Evolutionary conservation across 2,329 filamentous ascomycete genomes (phyloP).

Genomic region (Ceratocystis ficicola): DNA sequence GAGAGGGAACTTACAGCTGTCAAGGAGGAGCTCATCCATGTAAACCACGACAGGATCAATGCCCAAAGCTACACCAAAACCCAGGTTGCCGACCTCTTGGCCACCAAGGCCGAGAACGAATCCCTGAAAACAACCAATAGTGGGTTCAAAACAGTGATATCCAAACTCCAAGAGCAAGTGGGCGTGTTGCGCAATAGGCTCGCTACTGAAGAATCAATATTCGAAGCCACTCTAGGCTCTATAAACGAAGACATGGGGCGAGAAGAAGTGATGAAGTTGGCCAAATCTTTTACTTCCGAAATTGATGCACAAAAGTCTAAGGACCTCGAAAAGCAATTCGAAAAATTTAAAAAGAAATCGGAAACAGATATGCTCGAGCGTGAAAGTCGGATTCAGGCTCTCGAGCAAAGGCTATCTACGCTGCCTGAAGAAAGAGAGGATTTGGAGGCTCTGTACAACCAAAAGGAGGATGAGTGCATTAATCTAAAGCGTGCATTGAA

Average conservation of each 20-base stretch:
- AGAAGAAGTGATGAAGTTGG: not conserved
- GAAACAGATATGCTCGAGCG: not conserved
- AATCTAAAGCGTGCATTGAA: not conserved
- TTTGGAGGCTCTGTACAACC: not conserved
- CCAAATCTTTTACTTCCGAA: not conserved
- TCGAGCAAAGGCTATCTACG: not conserved
- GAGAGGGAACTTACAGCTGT: not conserved
- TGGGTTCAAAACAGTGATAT: rapidly evolving
- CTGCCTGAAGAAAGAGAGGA: not conserved
- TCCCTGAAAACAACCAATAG: not conserved
- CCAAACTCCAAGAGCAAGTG: not conserved
- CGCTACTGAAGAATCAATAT: not conserved
- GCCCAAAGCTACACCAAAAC: not conserved
- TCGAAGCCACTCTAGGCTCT: not conserved
- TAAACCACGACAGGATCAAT: not conserved
- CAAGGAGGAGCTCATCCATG: not conserved
- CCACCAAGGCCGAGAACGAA: not conserved
- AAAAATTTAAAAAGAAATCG: not conserved
- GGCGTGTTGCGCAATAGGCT: rapidly evolving
- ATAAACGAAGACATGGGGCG: not conserved
- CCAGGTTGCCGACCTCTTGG: not conserved
- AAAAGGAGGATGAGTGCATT: not conserved
- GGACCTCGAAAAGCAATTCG: not conserved
- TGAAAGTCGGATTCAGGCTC: not conserved
- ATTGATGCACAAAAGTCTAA: not conserved